Evolutionary conservation across 129 eudicot genomes (phyloP).

Genomic region (Lactuca saligna): DNA sequence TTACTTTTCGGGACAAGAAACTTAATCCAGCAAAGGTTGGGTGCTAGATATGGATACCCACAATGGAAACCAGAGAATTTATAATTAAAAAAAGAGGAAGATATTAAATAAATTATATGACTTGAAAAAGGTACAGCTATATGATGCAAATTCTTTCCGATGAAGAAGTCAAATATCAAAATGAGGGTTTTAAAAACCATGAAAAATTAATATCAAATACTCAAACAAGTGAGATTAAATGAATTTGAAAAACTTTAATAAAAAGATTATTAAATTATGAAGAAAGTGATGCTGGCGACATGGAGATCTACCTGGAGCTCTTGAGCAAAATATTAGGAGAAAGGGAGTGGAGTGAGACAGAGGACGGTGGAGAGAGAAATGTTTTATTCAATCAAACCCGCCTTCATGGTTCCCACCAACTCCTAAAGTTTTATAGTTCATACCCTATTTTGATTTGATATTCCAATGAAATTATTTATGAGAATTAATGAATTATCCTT

Average conservation of each 20-base stretch:
- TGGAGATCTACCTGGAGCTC: constrained; percentile 4
- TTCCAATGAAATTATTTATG: background rate
- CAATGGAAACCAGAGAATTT: constrained; percentile 37
- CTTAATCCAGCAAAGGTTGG: constrained; percentile 16
- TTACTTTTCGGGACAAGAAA: constrained; percentile 6
- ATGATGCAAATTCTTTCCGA: background rate
- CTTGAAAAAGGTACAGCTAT: background rate
- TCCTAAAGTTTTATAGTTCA: background rate
- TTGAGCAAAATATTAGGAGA: constrained; percentile 1
- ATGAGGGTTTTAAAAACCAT: background rate
- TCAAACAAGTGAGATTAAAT: background rate
- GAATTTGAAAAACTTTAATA: background rate
- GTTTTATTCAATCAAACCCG: background rate
- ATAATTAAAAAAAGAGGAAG: background rate
- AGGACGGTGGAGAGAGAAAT: background rate
- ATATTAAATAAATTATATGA: background rate
- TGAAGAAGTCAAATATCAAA: constrained; percentile 14
- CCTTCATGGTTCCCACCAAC: background rate
- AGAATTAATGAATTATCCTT: too few species aligned
- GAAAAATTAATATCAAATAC: background rate
- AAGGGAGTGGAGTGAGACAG: constrained; percentile 14
- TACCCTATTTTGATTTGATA: background rate
- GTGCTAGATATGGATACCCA: constrained; percentile 36
- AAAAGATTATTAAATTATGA: constrained; percentile 4
- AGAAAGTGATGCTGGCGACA: constrained; percentile 17